Base-by-base conservation (phyloP, 352 stramenopile genomes). In the Pythium dissimile region DNA sequence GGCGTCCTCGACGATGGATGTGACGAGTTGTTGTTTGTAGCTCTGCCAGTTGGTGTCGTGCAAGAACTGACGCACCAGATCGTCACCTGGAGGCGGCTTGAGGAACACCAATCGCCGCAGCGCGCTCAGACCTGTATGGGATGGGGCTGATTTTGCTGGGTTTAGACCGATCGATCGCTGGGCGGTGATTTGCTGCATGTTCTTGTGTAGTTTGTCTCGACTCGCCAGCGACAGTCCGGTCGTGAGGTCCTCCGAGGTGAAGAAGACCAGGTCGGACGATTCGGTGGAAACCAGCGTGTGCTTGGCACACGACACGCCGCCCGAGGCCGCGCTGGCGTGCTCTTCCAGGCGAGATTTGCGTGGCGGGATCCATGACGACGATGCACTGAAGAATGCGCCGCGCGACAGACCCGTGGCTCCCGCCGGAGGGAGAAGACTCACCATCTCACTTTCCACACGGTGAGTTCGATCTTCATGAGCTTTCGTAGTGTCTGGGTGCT, bases 311-410 rank as follows among this genome's bases (percentile, higher is more conserved):
- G 70, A 35, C 15, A 67, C 45, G 20, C 46, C 59, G 6, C 35
- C 32, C 37, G 32, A 79, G 49, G 3, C 66, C 64, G n/a, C 49
- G 42, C 21, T 50, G n/a, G 21, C 12, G 26, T 26, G 31, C 21
- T 59, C 54, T 11, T 54, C 51, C 6, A 67, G 47, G 6, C 66
- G 54, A 6, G 70, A 72, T 28, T 71, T 47, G 13, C 67, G 66
- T 21, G 63, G 64, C 10, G 75, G 75, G 15, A 86, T 67, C 77
- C 75, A 88, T 9, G 75, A 73, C 11, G 75, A 83, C 5, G 71
- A 79, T 24, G 72, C 72, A 42, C 69, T 73, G 54, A 86, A 82
- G 53, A 74, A 80, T 5, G 71, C 72, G 1, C 75, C 77, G 20
- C 75, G 69, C 3, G 28, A 13, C 13, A 62, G 45, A 26, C 34